These are phyloP conservation scores for Pugionium cornutum DNA, from an alignment of 345 rosid genomes.

Conservation along the genomic window DNA sequence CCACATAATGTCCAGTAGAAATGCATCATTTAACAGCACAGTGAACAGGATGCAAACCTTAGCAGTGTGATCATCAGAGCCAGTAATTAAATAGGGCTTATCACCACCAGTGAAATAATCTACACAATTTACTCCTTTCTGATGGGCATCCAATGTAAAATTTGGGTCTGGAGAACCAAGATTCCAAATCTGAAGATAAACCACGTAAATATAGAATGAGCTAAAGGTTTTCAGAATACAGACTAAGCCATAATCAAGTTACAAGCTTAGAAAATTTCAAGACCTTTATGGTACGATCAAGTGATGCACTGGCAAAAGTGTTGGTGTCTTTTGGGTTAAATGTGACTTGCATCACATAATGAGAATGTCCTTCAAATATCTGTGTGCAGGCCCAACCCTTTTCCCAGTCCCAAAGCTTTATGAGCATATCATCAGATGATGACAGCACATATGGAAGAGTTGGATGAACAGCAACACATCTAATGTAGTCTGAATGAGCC, in stretches of 20 bases:
- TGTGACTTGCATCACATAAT: conserved; percentile 98
- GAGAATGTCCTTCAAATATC: conserved; percentile 96
- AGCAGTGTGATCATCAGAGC: conserved; percentile 95
- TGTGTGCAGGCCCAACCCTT: conserved; percentile 93
- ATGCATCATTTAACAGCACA: conserved; percentile 21
- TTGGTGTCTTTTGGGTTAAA: conserved; percentile 89
- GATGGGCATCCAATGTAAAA: conserved; percentile 90
- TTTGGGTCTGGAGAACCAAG: conserved; percentile 94
- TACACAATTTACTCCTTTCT: conserved; percentile 90
- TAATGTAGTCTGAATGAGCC: conserved; percentile 94
- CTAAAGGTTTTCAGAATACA: conserved; percentile 1
- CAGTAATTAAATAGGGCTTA: conserved; percentile 83
- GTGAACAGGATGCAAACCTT: conserved; percentile 51
- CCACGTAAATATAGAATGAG: conserved; percentile 21
- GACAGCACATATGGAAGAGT: conserved; percentile 87
- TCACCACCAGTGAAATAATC: conserved; percentile 96
- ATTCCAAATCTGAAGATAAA: conserved; percentile 74
- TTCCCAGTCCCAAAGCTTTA: conserved; percentile 99
- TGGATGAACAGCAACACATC: conserved; percentile 94
- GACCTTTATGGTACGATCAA: conserved; percentile 94
- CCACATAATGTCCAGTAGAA: conserved; percentile 4
- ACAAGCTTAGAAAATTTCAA: conserved; percentile 6
- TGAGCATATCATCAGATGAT: conserved; percentile 97
- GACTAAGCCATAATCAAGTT: conserved; percentile 19
- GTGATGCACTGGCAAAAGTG: conserved; percentile 97